These are phyloP conservation scores for Aspergillus pseudotamarii DNA, from an alignment of 2,329 filamentous ascomycete species.

Conservation along the genomic window DNA sequence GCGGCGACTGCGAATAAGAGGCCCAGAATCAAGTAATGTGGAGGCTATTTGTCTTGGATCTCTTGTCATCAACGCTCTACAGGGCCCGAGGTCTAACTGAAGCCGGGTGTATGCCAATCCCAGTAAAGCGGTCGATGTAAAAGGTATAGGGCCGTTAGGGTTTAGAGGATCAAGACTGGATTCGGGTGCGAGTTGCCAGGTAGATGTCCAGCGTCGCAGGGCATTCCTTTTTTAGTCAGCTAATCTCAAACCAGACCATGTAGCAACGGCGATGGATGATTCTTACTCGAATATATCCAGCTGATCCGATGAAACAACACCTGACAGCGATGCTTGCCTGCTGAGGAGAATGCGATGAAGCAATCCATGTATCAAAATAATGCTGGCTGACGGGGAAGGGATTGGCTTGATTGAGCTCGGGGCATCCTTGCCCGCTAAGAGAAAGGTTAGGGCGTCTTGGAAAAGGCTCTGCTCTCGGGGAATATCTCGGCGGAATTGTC, in stretches of 20 bases:
- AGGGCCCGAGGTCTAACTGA: slow-evolving; percentile 24
- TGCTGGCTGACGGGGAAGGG: background rate
- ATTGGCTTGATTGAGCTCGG: background rate
- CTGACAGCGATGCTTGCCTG: background rate
- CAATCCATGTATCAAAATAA: background rate
- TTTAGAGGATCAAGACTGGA: slow-evolving; percentile 37
- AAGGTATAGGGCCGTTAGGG: slow-evolving; percentile 62
- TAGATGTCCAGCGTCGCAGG: slow-evolving; percentile 42
- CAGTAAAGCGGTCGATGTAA: slow-evolving; percentile 66
- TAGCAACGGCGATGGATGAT: slow-evolving; percentile 19
- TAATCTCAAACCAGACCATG: no score
- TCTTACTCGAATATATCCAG: slow-evolving; percentile 23
- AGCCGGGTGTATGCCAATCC: slow-evolving; percentile 58
- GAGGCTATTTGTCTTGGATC: slow-evolving; percentile 55
- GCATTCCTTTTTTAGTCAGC: slow-evolving; percentile 36
- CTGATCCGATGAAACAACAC: slow-evolving; percentile 4
- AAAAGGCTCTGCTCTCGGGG: background rate
- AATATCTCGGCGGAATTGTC: background rate
- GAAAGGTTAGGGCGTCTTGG: background rate
- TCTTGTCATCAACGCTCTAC: slow-evolving; percentile 61
- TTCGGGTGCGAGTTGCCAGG: slow-evolving; percentile 45
- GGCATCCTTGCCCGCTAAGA: background rate
- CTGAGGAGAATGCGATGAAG: background rate
- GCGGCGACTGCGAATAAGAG: slow-evolving; percentile 54
- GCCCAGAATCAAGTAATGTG: slow-evolving; percentile 48